Evolutionary conservation across 352 stramenopile genomes (phyloP), one percentile per base, ranked within the genome.

Genomic region (Sclerospora graminicola): DNA sequence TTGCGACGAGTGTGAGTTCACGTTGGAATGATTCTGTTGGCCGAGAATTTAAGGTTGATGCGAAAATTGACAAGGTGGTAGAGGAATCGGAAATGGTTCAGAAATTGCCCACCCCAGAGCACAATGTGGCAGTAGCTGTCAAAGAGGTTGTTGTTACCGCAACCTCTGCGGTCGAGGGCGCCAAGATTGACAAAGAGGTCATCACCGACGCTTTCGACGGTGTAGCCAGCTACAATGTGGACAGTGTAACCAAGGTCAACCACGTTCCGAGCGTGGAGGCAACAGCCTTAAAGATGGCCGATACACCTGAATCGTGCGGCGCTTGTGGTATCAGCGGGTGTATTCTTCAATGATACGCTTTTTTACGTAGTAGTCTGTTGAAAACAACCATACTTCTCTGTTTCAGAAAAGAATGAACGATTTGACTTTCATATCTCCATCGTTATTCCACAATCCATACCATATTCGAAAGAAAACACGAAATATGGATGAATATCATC

Each of bases 171-270:
- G 45, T 53, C 13, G 37, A 56, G 40, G 44, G 50, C 18, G 26
- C 42, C 13, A 57, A 54, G 41, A 39, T 60, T 8, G 47, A 58
- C 13, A 68, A 54, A 28, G 54, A 60, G 33, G 47, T 42, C 2
- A 59, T 61, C 15, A 54, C 49, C 19, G 57, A 68, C 34, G 54
- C 54, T 3, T 64, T 68, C 23, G 54, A 68, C 11, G 60, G 60
- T 13, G 48, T 69, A 21, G 42, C 49, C 31, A 63, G 53, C 47
- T 68, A 71, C 54, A 58, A 63, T 49, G 47, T 45, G n/a, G 51
- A 63, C 39, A 71, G 61, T 38, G 48, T 67, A 31, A 29, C 34
- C 34, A 55, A 53, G 27, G 11, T 45, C 44, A 66, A 60, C 37
- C 65, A 54, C 39, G 18, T 51, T 9, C 32, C 50, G 18, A 52